Evolutionary conservation across 768 basidiomycete genomes (phyloP).

Genomic region (Lactarius indigo): DNA sequence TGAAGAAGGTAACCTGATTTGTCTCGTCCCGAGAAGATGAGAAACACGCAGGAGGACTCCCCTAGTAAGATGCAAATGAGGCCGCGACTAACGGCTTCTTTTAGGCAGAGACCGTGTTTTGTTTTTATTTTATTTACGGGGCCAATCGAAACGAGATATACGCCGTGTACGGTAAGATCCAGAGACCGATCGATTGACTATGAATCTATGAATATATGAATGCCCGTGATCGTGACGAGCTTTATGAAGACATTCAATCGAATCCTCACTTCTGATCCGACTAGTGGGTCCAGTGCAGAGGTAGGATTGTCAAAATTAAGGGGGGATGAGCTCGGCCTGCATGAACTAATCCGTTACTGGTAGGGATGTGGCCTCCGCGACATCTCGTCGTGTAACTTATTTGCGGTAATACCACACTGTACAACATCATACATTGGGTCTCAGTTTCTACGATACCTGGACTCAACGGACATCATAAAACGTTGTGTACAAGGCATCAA

Average conservation of each 20-base stretch:
- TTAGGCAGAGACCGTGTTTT: constrained; percentile 32
- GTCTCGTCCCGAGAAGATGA: constrained; percentile 43
- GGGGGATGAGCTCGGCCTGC: neutral
- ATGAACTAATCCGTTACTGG: neutral
- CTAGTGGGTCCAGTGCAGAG: neutral
- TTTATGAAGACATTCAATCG: neutral
- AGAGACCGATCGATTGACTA: neutral
- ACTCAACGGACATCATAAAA: neutral
- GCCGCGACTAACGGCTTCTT: constrained; percentile 35
- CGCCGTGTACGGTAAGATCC: neutral
- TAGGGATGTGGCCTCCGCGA: neutral
- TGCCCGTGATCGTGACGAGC: neutral
- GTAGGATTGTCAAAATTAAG: neutral
- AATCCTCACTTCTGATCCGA: neutral
- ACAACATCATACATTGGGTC: neutral
- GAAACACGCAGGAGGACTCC: constrained; percentile 45
- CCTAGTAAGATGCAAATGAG: constrained; percentile 36
- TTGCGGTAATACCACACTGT: neutral
- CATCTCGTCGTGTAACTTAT: neutral
- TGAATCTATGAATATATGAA: too few relatives aligned
- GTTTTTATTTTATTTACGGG: neutral
- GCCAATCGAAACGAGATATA: neutral
- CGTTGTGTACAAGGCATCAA: neutral
- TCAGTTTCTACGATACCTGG: neutral
- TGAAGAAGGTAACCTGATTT: constrained; percentile 30